phyloP scores from a whole-genome alignment of 2,329 filamentous ascomycete genomes.

The Fusarium drepaniforme region DNA sequence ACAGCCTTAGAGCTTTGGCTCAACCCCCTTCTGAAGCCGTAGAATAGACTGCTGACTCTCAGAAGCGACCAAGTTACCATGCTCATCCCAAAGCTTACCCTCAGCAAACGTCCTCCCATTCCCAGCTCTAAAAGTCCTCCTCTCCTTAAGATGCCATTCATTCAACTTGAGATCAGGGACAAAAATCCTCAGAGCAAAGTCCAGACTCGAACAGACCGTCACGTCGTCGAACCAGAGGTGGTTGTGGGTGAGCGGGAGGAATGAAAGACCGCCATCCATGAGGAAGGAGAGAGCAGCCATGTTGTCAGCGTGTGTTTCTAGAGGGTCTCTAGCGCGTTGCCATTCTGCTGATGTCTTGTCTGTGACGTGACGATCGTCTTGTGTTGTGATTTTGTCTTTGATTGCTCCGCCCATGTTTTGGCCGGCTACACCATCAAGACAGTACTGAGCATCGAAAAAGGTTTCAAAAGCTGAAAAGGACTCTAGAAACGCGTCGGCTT shows the following conservation, averaged over 20 bases:
- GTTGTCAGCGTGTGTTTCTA: conserved; percentile 48
- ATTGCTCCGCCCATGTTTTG: conserved; percentile 58
- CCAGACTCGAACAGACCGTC: conserved; percentile 59
- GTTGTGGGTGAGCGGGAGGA: conserved; percentile 57
- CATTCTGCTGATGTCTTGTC: conserved; percentile 57
- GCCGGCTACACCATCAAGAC: conserved; percentile 54
- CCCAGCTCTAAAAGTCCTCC: conserved; percentile 51
- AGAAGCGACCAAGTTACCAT: conserved; percentile 57
- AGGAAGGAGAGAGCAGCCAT: conserved; percentile 55
- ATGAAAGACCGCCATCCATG: conserved; percentile 58
- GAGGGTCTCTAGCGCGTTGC: conserved; percentile 43
- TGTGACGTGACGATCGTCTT: conserved; percentile 47
- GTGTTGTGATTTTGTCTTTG: conserved; percentile 54
- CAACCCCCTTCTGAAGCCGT: conserved; percentile 29
- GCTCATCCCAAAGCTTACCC: conserved; percentile 57
- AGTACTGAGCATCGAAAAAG: conserved; percentile 52
- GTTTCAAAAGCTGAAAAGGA: conserved; percentile 46
- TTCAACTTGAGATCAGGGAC: conserved; percentile 52
- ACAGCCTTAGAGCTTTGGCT: conserved; percentile 18
- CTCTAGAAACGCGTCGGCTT: conserved; percentile 36
- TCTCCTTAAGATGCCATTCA: conserved; percentile 59
- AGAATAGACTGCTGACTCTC: conserved; percentile 62
- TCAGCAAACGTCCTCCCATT: conserved; percentile 60
- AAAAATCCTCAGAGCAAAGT: conserved; percentile 62
- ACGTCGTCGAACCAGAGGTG: conserved; percentile 58